Evolutionary conservation across 164 flowering plant species (phyloP).

Genomic region (Akebia trifoliata): DNA sequence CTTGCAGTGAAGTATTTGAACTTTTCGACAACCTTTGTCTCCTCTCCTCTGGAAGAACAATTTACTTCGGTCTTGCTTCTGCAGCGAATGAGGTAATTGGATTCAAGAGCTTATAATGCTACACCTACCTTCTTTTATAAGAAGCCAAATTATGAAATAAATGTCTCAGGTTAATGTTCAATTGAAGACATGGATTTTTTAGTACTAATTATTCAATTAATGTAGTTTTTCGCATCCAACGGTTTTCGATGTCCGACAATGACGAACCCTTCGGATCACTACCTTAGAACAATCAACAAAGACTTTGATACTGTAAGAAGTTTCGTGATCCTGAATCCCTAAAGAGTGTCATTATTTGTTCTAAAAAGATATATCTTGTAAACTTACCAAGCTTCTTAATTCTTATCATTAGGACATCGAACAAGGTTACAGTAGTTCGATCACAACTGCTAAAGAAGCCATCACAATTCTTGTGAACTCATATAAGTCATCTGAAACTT

Average conservation of each 20-base stretch:
- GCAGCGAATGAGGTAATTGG: constrained; percentile 37
- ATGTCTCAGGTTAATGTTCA: too few species aligned
- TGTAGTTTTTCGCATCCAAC: constrained; percentile 55
- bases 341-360: too few species aligned
- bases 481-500: constrained; percentile 38
- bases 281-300: constrained; percentile 59
- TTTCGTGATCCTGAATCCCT: too few species aligned
- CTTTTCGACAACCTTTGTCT: constrained; percentile 56
- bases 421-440: constrained; percentile 24
- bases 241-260: constrained; percentile 71
- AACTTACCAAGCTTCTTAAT: background rate
- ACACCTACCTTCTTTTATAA: too few species aligned
- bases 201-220: background rate
- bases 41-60: constrained; percentile 52
- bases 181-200: too few species aligned
- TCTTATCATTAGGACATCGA: constrained; percentile 25
- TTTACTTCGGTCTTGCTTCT: constrained; percentile 54
- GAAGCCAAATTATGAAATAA: too few species aligned
- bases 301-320: constrained; percentile 61
- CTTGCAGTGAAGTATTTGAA: constrained; percentile 56
- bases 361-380: too few species aligned
- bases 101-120: too few species aligned
- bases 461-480: constrained; percentile 36
- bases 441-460: constrained; percentile 33
- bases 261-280: constrained; percentile 81